A percentile compares a stretch with the other conserved stretches of the same genome.
Evolutionary conservation across 257 asterid species (phyloP).

Genomic region (Jasminum sambac): DNA sequence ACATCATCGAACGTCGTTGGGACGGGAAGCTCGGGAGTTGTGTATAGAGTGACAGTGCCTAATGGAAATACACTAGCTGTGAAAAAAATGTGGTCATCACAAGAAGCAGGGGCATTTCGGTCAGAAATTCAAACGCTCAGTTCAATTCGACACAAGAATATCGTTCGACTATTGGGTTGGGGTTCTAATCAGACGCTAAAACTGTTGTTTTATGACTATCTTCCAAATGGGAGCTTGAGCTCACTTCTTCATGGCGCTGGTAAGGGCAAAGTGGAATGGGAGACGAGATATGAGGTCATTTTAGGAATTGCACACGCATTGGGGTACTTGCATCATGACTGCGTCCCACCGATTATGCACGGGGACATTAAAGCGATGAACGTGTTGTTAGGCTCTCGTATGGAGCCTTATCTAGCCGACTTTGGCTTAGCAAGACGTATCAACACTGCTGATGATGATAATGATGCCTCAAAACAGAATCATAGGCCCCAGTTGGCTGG

Average conservation of each 20-base stretch:
- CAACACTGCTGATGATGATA: conserved; percentile 25
- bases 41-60: conserved; percentile 66
- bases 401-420: conserved; percentile 92
- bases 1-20: conserved; percentile 89
- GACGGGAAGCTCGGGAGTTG: conserved; percentile 98
- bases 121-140: conserved; percentile 84
- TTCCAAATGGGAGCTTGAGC: conserved; percentile 94
- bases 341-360: conserved; percentile 89
- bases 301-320: conserved; percentile 90
- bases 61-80: conserved; percentile 74
- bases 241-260: conserved; percentile 90
- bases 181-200: conserved; percentile 75
- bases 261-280: conserved; percentile 91
- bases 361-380: conserved; percentile 99
- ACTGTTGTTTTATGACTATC: conserved; percentile 81
- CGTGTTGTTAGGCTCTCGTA: conserved; percentile 64
- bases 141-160: conserved; percentile 89
- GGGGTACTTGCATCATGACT: conserved; percentile 87
- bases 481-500: conserved; percentile 91
- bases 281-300: conserved; percentile 63
- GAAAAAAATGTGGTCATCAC: conserved; percentile 95
- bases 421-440: conserved; percentile 87
- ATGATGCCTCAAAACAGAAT: conserved; percentile 43
- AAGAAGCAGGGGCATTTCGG: conserved; percentile 69
- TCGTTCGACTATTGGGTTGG: conserved; percentile 89